A percentile compares a stretch with the other conserved stretches of the same genome.
Evolutionary conservation across 805 yeast genomes (phyloP).

Genomic region (Wickerhamomyces chambardii): DNA sequence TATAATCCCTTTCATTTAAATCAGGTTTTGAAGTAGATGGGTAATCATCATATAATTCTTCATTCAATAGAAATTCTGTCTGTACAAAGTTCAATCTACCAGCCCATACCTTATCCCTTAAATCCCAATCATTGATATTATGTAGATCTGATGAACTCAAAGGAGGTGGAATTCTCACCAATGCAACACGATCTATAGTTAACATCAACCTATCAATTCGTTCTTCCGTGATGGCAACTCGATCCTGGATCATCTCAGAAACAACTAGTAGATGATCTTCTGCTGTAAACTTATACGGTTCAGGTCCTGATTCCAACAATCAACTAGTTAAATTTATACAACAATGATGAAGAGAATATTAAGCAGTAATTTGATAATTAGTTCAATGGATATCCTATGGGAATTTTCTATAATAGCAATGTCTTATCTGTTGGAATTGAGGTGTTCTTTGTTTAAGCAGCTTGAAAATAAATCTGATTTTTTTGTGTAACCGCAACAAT

Average conservation of each 20-base stretch:
- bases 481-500: too few relatives aligned
- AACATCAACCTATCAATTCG: not conserved
- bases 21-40: not conserved
- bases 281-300: too few relatives aligned
- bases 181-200: constrained; percentile 2
- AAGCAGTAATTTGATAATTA: too few relatives aligned
- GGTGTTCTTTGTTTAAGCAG: too few relatives aligned
- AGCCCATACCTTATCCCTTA: constrained; percentile 24
- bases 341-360: too few relatives aligned
- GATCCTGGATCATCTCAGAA: not conserved
- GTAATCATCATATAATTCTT: not conserved
- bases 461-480: too few relatives aligned
- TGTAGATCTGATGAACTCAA: not conserved
- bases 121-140: constrained; percentile 19
- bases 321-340: too few relatives aligned
- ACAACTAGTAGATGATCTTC: too few relatives aligned
- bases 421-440: too few relatives aligned
- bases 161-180: constrained; percentile 11
- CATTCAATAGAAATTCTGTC: constrained; percentile 6
- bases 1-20: not conserved
- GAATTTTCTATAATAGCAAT: too few relatives aligned
- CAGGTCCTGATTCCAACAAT: too few relatives aligned
- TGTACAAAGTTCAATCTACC: constrained; percentile 23
- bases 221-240: not conserved
- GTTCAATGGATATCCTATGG: too few relatives aligned